Evolutionary conservation across 306 rosid species (phyloP).

Genomic region (Cucurbita argyrosperma): DNA sequence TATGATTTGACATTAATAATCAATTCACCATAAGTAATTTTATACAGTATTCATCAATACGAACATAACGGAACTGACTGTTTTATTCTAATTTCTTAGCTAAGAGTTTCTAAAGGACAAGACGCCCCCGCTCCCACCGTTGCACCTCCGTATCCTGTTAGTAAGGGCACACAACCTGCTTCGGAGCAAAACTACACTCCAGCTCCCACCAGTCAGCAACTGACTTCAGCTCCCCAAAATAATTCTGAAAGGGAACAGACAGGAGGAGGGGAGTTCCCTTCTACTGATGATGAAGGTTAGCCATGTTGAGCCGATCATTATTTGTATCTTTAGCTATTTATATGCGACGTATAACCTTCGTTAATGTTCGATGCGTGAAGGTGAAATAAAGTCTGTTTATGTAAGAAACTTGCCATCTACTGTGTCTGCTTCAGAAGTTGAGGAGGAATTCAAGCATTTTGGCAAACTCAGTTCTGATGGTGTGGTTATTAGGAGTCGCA

Average conservation of each 20-base stretch:
- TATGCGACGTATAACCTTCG: background rate
- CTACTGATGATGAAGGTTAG: constrained; percentile 34
- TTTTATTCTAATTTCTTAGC: constrained; percentile 24
- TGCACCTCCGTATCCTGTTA: constrained; percentile 20
- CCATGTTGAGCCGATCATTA: background rate
- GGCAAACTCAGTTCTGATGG: constrained; percentile 75
- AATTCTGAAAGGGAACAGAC: constrained; percentile 21
- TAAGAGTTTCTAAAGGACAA: constrained; percentile 73
- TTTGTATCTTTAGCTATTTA: background rate
- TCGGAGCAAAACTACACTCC: constrained; percentile 28
- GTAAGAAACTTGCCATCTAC: constrained; percentile 75
- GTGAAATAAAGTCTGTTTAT: constrained; percentile 78
- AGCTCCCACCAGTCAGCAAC: constrained; percentile 16
- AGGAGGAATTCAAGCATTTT: constrained; percentile 67
- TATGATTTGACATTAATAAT: constrained; percentile 25
- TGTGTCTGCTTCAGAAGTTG: constrained; percentile 66
- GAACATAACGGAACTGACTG: constrained; percentile 16
- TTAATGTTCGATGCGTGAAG: constrained; percentile 13
- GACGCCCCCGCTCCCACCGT: constrained; percentile 13
- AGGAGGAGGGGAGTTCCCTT: constrained; percentile 21
- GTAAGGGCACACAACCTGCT: constrained; percentile 18
- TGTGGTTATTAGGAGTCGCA: constrained; percentile 85
- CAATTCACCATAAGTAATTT: background rate
- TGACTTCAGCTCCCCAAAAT: constrained; percentile 8
- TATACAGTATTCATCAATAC: constrained; percentile 5